phyloP scores from a whole-genome alignment of 139 green algal species.

The Desmodesmus armatus region DNA sequence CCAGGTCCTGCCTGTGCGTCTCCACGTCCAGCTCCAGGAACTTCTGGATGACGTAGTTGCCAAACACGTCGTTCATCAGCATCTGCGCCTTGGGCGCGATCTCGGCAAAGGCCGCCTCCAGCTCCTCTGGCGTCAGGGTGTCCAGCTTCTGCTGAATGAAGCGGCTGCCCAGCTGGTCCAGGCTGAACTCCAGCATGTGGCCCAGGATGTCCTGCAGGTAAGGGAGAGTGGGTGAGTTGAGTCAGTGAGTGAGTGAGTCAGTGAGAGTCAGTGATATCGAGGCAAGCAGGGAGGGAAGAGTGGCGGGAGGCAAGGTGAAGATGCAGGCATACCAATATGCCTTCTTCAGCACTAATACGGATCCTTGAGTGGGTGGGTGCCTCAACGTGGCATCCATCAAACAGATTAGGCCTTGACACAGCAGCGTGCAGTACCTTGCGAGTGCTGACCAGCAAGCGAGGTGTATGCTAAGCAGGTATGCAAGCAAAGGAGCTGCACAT shows the following conservation, averaged over 20 bases:
- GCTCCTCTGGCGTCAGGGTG: conserved; percentile 57
- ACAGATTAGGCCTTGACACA: too few relatives aligned
- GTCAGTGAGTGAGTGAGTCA: conserved; percentile 40
- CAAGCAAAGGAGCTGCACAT: too few relatives aligned
- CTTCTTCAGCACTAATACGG: too few relatives aligned
- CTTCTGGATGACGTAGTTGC: conserved; percentile 90
- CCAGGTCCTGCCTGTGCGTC: conserved; percentile 51
- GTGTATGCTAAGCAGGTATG: too few relatives aligned
- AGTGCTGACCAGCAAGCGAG: too few relatives aligned
- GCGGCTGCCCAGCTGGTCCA: conserved; percentile 90
- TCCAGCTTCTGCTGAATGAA: conserved; percentile 96
- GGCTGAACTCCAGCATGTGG: conserved; percentile 83
- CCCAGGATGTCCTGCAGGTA: conserved; percentile 76
- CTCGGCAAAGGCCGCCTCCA: conserved; percentile 68
- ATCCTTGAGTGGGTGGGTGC: too few relatives aligned
- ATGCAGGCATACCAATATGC: too few relatives aligned
- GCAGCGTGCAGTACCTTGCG: too few relatives aligned
- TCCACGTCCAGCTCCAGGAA: conserved; percentile 79
- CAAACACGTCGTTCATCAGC: conserved; percentile 94
- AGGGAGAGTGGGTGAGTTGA: not conserved
- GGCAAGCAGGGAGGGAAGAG: too few relatives aligned
- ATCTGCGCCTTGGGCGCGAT: conserved; percentile 51
- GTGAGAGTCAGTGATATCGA: too few relatives aligned
- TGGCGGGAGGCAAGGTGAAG: too few relatives aligned
- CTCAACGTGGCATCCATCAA: too few relatives aligned